Evolutionary conservation across 108 stramenopile genomes (phyloP), one percentile per base, ranked within the genome.

Genomic region (Asterionellopsis glacialis): DNA sequence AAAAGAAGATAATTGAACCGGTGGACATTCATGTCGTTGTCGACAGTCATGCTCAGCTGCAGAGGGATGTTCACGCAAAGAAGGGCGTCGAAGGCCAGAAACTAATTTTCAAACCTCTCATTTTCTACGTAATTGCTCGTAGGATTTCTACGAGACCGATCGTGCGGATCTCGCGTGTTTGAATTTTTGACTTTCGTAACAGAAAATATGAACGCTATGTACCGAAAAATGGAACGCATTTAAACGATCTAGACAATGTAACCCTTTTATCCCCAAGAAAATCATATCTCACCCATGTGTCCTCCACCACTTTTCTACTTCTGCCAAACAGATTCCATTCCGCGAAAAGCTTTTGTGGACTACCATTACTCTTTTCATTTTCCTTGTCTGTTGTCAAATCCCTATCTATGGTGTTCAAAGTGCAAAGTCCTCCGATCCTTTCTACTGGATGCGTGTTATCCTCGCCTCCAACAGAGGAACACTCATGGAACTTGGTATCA

Each of bases 391-490:
- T 76, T 98, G 98, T 63, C 98, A 99, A 75, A 98, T 99, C 67
- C 98, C 98, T 24, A 84, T 99, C 68, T 99, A 99, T 79, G 98
- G 97, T 66, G 91, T 98, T 38, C 91, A 95, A 69, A 88, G 83
- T 2, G 94, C 95, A 63, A 97, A 97, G 78, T 96, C 96, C 22
- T 96, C 96, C 42, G 98, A 99, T 77, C 98, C 98, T 16, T 97
- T 99, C 85, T 98, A 96, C 84, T 98, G 97, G 97, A 96, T 99
- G 95, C 92, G 98, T 23, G 97, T 99, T 47, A 98, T 99, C 64
- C 85, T 99, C n/a, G 98, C 98, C 27, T 98, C 97, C 64, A 99
- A 99, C 84, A 88, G 97, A 43, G 97, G 97, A 49, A 99, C 98
- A 39, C 88, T 99, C 38, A 99, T 99, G 98, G 98, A 99, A 73